phyloP scores from a whole-genome alignment of 768 basidiomycete species.

The Psilocybe cyanescens region DNA sequence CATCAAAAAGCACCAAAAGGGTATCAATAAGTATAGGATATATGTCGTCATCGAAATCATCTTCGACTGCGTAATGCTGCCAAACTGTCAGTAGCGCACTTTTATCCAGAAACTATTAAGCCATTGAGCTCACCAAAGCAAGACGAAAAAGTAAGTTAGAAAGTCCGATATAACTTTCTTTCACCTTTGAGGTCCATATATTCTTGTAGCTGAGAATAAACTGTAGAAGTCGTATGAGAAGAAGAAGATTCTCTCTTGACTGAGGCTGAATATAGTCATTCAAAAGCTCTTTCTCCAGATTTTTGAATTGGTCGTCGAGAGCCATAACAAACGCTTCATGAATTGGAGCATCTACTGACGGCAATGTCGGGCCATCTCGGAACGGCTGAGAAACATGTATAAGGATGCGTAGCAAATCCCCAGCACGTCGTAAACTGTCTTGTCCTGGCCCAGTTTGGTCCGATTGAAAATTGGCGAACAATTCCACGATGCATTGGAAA shows the following conservation, averaged over 20 bases:
- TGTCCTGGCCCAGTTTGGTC: conserved; percentile 29
- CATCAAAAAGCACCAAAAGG: conserved; percentile 72
- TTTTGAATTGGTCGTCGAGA: conserved; percentile 49
- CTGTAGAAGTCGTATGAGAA: conserved; percentile 71
- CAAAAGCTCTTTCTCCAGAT: conserved; percentile 39
- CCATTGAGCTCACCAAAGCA: conserved; percentile 46
- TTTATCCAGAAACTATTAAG: conserved; percentile 4
- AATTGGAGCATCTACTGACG: conserved; percentile 52
- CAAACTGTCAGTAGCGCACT: neutral
- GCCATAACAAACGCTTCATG: conserved; percentile 63
- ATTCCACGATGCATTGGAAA: conserved; percentile 63
- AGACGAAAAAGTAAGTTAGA: conserved; percentile 50
- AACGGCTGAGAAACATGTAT: conserved; percentile 72
- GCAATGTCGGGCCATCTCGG: conserved; percentile 47
- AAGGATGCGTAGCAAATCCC: conserved; percentile 72
- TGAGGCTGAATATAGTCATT: conserved; percentile 18
- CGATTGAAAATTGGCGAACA: conserved; percentile 39
- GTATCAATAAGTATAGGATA: conserved; percentile 78
- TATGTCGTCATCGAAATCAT: conserved; percentile 54
- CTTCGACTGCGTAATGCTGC: conserved; percentile 60
- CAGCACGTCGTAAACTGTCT: conserved; percentile 54
- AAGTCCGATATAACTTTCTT: conserved; percentile 47
- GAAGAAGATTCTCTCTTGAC: conserved; percentile 46
- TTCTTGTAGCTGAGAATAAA: conserved; percentile 71
- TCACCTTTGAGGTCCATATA: conserved; percentile 56